Evolutionary conservation across 2,329 filamentous ascomycete genomes (phyloP).

Genomic region (Penicillium expansum): DNA sequence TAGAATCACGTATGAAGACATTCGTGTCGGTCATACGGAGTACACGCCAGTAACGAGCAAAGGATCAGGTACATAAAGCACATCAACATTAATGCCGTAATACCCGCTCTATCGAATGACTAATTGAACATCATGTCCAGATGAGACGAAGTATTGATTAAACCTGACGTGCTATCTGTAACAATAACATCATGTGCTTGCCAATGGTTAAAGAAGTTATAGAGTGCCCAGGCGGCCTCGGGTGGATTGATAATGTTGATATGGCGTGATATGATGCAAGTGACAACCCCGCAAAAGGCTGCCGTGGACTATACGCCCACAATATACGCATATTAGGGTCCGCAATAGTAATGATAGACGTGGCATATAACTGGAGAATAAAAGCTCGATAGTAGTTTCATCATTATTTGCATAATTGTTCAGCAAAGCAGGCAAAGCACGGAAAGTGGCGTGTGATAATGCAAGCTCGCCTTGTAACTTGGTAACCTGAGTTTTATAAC

Average conservation of each 20-base stretch:
- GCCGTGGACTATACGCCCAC: background rate
- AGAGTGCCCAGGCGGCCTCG: background rate
- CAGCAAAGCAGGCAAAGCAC: background rate
- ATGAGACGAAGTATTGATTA: too few relatives aligned
- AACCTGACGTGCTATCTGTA: background rate
- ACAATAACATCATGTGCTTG: background rate
- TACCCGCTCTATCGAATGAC: background rate
- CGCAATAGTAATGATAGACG: background rate
- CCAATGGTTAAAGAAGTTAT: background rate
- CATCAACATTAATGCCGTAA: background rate
- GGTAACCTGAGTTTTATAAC: background rate
- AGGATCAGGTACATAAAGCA: background rate
- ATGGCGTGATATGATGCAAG: background rate
- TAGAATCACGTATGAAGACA: background rate
- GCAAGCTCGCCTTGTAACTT: background rate
- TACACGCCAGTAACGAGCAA: background rate
- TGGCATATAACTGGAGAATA: background rate
- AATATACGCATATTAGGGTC: background rate
- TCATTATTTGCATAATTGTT: background rate
- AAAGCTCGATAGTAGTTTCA: background rate
- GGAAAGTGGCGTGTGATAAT: too few relatives aligned
- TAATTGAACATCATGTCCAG: background rate
- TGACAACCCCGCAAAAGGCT: background rate
- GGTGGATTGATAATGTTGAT: background rate
- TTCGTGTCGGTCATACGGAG: background rate